A percentile compares a stretch with the other conserved stretches of the same genome.
These are phyloP conservation scores for Globisporangium parvum DNA, from an alignment of 352 stramenopile genomes.

Conservation along the genomic window DNA sequence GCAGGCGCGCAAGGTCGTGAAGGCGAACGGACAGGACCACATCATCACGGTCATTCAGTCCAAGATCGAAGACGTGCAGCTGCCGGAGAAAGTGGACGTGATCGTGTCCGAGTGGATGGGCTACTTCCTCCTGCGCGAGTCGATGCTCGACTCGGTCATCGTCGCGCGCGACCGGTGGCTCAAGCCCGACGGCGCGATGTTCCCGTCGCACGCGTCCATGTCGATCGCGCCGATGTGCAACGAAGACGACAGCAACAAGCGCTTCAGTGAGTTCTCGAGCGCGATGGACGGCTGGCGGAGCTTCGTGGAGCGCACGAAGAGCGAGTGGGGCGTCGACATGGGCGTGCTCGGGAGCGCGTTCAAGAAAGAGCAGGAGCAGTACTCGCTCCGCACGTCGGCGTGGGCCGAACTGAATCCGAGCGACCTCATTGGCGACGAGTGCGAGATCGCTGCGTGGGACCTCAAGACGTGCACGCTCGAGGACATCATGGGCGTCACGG, in stretches of 20 bases:
- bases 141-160: constrained; percentile 99
- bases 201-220: constrained; percentile 97
- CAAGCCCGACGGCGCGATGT: constrained; percentile 96
- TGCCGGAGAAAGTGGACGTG: constrained; percentile 98
- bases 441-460: constrained; percentile 76
- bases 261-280: constrained; percentile 75
- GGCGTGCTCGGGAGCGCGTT: constrained; percentile 84
- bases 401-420: constrained; percentile 70
- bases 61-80: constrained; percentile 96
- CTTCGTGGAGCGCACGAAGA: constrained; percentile 90
- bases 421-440: constrained; percentile 82
- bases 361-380: constrained; percentile 86
- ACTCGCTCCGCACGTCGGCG: constrained; percentile 80
- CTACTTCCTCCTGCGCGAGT: constrained; percentile 99
- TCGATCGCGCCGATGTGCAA: constrained; percentile 96
- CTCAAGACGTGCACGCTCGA: constrained; percentile 82
- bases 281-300: constrained; percentile 82
- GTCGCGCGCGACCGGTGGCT: constrained; percentile 95
- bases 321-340: constrained; percentile 97
- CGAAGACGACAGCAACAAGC: constrained; percentile 87
- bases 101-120: constrained; percentile 99
- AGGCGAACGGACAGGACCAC: constrained; percentile 94
- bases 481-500: constrained; percentile 73
- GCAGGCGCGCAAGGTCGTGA: constrained; percentile 94
- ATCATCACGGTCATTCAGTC: constrained; percentile 98